Conservation (phyloP, 73 alveolate genomes). For the Urostyla sp. region DNA sequence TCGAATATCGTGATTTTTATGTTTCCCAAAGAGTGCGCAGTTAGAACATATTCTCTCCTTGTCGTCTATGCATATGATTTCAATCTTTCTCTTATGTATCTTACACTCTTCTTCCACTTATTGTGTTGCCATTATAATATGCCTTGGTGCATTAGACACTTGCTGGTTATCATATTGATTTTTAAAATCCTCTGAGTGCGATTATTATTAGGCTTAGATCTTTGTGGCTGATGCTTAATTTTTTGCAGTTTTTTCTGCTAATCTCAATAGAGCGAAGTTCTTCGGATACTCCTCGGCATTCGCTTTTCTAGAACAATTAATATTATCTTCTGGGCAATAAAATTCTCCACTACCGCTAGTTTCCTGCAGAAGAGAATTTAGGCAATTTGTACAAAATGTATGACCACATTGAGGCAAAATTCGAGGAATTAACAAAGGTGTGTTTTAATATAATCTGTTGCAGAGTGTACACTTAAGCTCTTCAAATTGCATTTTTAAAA, state of each 20-base stretch:
- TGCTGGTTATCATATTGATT: no score
- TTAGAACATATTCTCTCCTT: slow-evolving; percentile 86
- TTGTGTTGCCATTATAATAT: no score
- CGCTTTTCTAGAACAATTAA: slow-evolving; percentile 7
- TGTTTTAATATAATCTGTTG: slow-evolving; percentile 47
- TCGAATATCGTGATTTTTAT: slow-evolving; percentile 90
- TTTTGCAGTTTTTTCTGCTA: slow-evolving; percentile 48
- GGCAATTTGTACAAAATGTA: slow-evolving; percentile 71
- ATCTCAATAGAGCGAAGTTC: slow-evolving; percentile 59
- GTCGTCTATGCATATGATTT: slow-evolving; percentile 90
- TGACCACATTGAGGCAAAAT: slow-evolving; percentile 81
- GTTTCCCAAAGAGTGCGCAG: slow-evolving; percentile 96
- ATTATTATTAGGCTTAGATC: neutral
- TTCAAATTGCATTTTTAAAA: slow-evolving; percentile 55
- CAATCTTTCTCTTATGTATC: slow-evolving; percentile 79
- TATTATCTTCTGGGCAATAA: slow-evolving; percentile 69
- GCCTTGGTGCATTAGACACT: no score
- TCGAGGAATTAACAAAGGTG: slow-evolving; percentile 64
- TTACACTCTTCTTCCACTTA: slow-evolving; percentile 54
- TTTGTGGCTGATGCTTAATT: slow-evolving; percentile 8
- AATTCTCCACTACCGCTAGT: slow-evolving; percentile 56
- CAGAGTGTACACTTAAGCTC: slow-evolving; percentile 67
- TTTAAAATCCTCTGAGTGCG: neutral
- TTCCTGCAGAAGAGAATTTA: slow-evolving; percentile 30
- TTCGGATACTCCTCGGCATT: slow-evolving; percentile 68